phyloP scores from a whole-genome alignment of 805 yeast genomes.

The Priceomyces haplophilus region DNA sequence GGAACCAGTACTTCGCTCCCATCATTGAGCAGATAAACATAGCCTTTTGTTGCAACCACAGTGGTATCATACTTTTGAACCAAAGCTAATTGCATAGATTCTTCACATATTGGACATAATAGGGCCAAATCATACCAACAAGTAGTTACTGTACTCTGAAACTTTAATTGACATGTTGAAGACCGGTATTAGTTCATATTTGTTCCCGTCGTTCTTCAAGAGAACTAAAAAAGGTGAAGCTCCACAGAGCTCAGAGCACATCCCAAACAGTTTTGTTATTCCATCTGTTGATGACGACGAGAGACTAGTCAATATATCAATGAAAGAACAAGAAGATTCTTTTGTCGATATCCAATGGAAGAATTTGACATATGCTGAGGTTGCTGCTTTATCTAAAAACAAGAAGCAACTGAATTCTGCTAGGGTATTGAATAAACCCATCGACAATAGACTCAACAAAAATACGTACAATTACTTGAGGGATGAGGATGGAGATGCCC shows the following conservation, averaged over 20 bases:
- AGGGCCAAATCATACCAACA: too few species aligned
- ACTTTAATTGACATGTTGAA: slow-evolving; percentile 16
- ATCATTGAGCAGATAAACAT: too few species aligned
- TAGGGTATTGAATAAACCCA: slow-evolving; percentile 6
- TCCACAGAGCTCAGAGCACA: slow-evolving; percentile 7
- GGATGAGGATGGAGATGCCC: slow-evolving; percentile 10
- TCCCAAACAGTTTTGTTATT: slow-evolving; percentile 29
- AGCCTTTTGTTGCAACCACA: neutral
- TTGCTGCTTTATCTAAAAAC: slow-evolving; percentile 29
- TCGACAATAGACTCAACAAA: neutral
- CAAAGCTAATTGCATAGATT: neutral
- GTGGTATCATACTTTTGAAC: neutral
- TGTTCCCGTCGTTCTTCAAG: slow-evolving; percentile 15
- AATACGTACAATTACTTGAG: slow-evolving; percentile 9
- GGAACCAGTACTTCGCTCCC: too few species aligned
- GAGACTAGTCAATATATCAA: slow-evolving; percentile 30
- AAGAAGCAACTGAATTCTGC: slow-evolving; percentile 20
- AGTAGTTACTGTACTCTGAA: neutral
- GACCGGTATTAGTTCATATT: slow-evolving; percentile 12
- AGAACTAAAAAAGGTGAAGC: neutral
- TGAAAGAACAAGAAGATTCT: slow-evolving; percentile 32
- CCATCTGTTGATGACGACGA: slow-evolving; percentile 21
- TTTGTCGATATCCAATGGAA: slow-evolving; percentile 36
- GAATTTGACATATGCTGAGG: slow-evolving; percentile 45
- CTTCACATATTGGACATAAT: too few species aligned